Conservation (phyloP, 345 rosid species). For the Physaria fendleri region DNA sequence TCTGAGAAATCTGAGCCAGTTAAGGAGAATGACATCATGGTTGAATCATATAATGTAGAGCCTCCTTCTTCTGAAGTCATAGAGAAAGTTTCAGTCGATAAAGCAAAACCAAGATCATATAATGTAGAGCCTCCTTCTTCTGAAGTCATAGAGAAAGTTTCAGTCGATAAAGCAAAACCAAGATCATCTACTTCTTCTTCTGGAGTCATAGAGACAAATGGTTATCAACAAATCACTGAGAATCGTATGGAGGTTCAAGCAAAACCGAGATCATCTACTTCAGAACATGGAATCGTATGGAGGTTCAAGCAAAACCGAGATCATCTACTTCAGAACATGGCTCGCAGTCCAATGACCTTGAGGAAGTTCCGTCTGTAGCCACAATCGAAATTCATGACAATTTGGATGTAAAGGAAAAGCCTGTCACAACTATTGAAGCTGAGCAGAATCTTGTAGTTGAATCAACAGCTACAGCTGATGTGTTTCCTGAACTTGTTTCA, state of each 20-base stretch:
- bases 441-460: conserved; percentile 4
- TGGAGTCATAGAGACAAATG: conserved; percentile 16
- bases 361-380: conserved; percentile 22
- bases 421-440: conserved; percentile 10
- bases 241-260: conserved; percentile 9
- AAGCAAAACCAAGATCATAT: conserved; percentile 1
- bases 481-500: conserved; percentile 21
- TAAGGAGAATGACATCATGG: conserved; percentile 13
- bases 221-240: conserved; percentile 7
- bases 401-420: neutral
- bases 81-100: conserved; percentile 3
- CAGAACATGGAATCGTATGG: conserved; percentile 1
- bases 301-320: conserved; percentile 9
- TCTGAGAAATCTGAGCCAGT: conserved; percentile 3
- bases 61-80: conserved; percentile 16
- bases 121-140: conserved; percentile 19
- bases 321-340: conserved; percentile 20
- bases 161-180: conserved; percentile 2
- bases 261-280: conserved; percentile 11
- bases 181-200: conserved; percentile 10
- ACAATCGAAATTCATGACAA: conserved; percentile 12
- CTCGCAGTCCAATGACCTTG: conserved; percentile 8
- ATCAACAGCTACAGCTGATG: conserved; percentile 11
- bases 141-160: conserved; percentile 8
- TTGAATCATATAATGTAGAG: conserved; percentile 2